phyloP scores from a whole-genome alignment of 441 rosid genomes.

The Populus hybrid region DNA sequence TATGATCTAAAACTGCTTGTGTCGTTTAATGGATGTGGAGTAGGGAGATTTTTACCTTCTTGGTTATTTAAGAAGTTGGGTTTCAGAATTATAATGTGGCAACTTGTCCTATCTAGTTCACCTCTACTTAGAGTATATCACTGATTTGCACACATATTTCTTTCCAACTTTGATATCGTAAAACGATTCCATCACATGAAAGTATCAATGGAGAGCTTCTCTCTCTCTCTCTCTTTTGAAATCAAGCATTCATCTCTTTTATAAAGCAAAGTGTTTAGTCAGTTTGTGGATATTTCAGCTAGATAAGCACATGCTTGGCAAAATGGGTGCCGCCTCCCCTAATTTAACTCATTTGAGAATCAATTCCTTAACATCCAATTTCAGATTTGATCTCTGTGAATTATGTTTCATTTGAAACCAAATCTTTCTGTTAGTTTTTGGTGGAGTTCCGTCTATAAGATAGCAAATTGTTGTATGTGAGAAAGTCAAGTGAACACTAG shows the following conservation, averaged over 20 bases:
- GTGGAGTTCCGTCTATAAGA: not conserved
- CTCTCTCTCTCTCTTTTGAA: not conserved
- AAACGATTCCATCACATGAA: not conserved
- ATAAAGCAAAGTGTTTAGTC: not conserved
- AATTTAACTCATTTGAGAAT: not conserved
- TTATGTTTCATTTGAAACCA: not conserved
- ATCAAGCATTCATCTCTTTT: not conserved
- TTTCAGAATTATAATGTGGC: not conserved
- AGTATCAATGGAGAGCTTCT: not conserved
- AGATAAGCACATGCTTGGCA: not conserved
- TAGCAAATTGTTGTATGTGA: not conserved
- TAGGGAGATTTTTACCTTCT: not conserved
- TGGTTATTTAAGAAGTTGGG: not conserved
- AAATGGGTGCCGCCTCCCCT: not conserved
- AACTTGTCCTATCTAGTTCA: not conserved
- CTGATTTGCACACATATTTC: not conserved
- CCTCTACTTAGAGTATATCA: not conserved
- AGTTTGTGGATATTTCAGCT: not conserved
- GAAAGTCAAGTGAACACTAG: not conserved
- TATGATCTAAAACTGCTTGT: not conserved
- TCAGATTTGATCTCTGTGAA: not conserved
- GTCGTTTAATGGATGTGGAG: constrained; percentile 1
- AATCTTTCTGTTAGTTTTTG: not conserved
- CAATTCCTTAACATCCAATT: not conserved
- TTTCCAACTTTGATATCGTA: not conserved